Evolutionary conservation across 2,329 filamentous ascomycete species (phyloP).

Genomic region (Diaporthe sp.): DNA sequence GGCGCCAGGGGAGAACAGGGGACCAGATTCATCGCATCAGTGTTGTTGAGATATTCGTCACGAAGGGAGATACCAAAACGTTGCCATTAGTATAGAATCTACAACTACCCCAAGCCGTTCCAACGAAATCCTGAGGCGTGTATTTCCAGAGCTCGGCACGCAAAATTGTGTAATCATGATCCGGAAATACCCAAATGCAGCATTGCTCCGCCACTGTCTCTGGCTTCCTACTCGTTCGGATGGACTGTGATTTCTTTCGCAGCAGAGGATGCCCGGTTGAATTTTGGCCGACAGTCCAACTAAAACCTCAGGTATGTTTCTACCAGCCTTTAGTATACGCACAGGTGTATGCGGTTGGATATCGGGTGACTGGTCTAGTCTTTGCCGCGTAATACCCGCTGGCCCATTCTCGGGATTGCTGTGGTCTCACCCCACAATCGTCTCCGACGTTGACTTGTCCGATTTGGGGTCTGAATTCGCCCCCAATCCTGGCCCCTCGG

Average conservation of each 20-base stretch:
- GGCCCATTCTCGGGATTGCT: neutral
- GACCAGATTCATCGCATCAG: conserved; percentile 11
- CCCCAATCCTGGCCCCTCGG: neutral
- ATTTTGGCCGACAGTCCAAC: neutral
- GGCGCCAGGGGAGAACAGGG: neutral
- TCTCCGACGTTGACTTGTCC: conserved; percentile 15
- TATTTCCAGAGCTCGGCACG: neutral
- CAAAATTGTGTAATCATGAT: too few species aligned
- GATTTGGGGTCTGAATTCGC: neutral
- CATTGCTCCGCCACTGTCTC: neutral
- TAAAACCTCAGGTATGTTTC: neutral
- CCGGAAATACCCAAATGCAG: neutral
- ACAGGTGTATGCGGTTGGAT: neutral
- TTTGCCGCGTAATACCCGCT: neutral
- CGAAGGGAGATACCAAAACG: neutral
- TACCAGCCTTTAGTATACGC: neutral
- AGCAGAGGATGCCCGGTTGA: too few species aligned
- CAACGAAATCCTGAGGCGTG: neutral
- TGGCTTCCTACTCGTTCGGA: neutral
- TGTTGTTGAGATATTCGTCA: conserved; percentile 17
- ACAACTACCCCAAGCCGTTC: too few species aligned
- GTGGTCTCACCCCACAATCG: conserved; percentile 34
- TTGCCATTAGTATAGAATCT: neutral
- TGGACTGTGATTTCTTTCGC: too few species aligned
- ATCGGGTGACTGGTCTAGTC: neutral